Conservation (phyloP, 805 yeast species). For the Saturnispora sekii region DNA sequence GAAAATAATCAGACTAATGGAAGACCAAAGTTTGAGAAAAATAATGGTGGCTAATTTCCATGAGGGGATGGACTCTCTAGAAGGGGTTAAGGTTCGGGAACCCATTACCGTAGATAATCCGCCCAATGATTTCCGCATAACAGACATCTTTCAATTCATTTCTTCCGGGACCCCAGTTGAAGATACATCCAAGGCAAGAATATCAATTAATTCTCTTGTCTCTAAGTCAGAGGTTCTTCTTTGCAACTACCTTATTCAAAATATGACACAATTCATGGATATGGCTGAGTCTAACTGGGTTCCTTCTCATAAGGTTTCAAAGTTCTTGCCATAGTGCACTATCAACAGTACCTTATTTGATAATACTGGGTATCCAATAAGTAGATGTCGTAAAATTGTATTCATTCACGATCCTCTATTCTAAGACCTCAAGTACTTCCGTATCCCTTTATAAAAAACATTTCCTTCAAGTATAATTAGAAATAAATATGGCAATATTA, state of each 20-base stretch:
- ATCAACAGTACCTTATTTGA: too few species aligned
- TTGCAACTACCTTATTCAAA: neutral
- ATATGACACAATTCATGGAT: neutral
- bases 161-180: too few species aligned
- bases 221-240: constrained; percentile 5
- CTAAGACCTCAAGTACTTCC: too few species aligned
- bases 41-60: neutral
- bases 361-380: too few species aligned
- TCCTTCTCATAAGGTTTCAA: neutral
- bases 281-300: constrained; percentile 9
- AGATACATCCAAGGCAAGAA: constrained; percentile 8
- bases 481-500: too few species aligned
- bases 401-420: too few species aligned
- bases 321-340: too few species aligned
- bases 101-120: neutral
- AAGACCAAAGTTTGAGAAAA: neutral
- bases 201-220: constrained; percentile 18
- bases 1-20: neutral
- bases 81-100: neutral
- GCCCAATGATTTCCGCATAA: neutral
- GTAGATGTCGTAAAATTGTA: too few species aligned
- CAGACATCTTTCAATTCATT: neutral
- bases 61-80: neutral
- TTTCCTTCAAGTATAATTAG: too few species aligned
- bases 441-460: too few species aligned